These are phyloP conservation scores for Discostella stelligera DNA, from an alignment of 352 stramenopile genomes.

Conservation along the genomic window DNA sequence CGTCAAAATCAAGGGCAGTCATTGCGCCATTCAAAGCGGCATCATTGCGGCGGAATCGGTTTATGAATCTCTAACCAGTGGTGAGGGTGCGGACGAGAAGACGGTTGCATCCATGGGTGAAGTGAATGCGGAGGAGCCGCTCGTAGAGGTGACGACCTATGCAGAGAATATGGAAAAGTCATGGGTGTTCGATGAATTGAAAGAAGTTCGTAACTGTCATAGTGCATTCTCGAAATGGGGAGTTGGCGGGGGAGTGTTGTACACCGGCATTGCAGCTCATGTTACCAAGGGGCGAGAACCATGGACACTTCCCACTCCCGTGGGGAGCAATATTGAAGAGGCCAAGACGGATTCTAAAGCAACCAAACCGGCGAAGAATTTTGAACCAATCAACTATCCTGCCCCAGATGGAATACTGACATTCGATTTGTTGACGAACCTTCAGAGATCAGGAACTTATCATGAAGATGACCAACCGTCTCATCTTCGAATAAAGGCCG, in stretches of 20 bases:
- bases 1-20: constrained; percentile 98
- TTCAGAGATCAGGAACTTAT: constrained; percentile 95
- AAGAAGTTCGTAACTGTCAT: constrained; percentile 95
- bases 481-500: constrained; percentile 94
- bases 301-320: constrained; percentile 88
- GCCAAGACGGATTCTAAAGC: constrained; percentile 88
- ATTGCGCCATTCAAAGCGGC: constrained; percentile 98
- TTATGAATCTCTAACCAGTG: constrained; percentile 83
- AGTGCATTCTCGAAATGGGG: constrained; percentile 93
- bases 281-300: constrained; percentile 94
- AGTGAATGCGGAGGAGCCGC: constrained; percentile 45
- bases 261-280: constrained; percentile 91
- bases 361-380: constrained; percentile 89
- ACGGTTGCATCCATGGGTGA: constrained; percentile 64
- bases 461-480: constrained; percentile 98
- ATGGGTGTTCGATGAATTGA: constrained; percentile 96
- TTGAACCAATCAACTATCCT: constrained; percentile 92
- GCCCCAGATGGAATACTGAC: constrained; percentile 95
- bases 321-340: constrained; percentile 59
- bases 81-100: constrained; percentile 40
- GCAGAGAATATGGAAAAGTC: constrained; percentile 88
- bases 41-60: constrained; percentile 95
- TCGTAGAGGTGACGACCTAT: constrained; percentile 82
- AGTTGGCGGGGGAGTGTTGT: constrained; percentile 89
- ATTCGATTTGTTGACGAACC: constrained; percentile 98